Evolutionary conservation across 1,284 basidiomycete species (phyloP), one percentile per base, ranked within the genome.

Genomic region (Fistulinella staudtii): DNA sequence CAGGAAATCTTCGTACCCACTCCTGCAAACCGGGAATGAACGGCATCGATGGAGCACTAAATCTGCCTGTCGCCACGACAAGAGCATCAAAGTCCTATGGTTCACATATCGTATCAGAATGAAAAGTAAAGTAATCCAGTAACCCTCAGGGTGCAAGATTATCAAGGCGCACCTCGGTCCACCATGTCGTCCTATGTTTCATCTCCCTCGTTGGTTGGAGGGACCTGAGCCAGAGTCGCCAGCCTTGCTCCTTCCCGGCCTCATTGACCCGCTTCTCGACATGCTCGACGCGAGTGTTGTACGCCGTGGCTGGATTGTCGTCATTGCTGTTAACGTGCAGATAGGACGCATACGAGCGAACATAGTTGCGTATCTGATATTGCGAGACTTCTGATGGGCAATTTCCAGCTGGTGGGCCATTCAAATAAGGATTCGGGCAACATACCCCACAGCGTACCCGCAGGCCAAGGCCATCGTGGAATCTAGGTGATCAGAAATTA

Each of bases 201-300:
- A 73, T 73, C 9, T 45, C 35, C 28, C 58, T 57, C 18, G 49
- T 50, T 30, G 49, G 44, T 14, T 57, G 59, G 1, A 70, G 53
- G 15, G 53, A 54, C 53, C 64, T 69, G 20, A 64, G 51, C 36
- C 63, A 68, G 24, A 67, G 50, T 6, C 54, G 68, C 74, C 61
- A 76, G 25, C 66, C 69, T 33, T 48, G 54, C 23, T 65, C 57
- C 24, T 57, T 38, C 0, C 61, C 64, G 8, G 49, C 35, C 3
- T 55, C 53, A 43, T 63, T 57, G 20, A 64, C 51, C 3, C 57
- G 56, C 46, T 75, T 75, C 41, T 71, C 62, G 7, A 70, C 65
- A 2, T 56, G 61, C 47, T 77, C 74, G 0, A 77, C 73, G 0
- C 75, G 69, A 0, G 75, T 77, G 51, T 73, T 71, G 55, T 71